phyloP scores from a whole-genome alignment of 441 rosid genomes.

The Jatropha multifida region DNA sequence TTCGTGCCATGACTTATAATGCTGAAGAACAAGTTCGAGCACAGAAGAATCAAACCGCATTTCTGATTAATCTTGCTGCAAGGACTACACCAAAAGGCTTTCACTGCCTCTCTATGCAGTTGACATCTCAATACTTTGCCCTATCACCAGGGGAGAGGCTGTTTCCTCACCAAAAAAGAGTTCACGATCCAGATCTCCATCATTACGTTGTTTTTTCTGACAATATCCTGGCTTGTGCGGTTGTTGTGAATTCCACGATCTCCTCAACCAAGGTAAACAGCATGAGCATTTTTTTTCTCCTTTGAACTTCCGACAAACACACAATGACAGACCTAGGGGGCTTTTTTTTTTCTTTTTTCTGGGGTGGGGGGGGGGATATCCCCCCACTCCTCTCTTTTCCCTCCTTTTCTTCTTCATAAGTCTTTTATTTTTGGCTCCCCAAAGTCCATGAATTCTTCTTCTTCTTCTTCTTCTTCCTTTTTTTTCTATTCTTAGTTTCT shows the following conservation, averaged over 20 bases:
- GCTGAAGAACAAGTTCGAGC: slow-evolving; percentile 71
- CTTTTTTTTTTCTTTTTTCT: too few relatives aligned
- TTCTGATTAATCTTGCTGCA: slow-evolving; percentile 78
- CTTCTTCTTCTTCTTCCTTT: too few relatives aligned
- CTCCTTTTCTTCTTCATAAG: too few relatives aligned
- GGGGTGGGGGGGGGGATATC: too few relatives aligned
- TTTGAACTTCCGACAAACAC: background rate
- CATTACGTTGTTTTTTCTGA: slow-evolving; percentile 88
- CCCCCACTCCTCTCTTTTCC: too few relatives aligned
- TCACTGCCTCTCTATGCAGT: slow-evolving; percentile 87
- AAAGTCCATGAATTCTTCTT: too few relatives aligned
- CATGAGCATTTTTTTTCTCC: slow-evolving; percentile 1
- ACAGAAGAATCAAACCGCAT: slow-evolving; percentile 61
- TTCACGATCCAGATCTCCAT: slow-evolving; percentile 50
- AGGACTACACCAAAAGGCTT: slow-evolving; percentile 87
- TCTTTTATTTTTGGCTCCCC: too few relatives aligned
- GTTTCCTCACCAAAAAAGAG: slow-evolving; percentile 59
- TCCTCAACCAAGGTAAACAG: slow-evolving; percentile 66
- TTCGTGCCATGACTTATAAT: slow-evolving; percentile 69
- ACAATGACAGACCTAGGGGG: too few relatives aligned
- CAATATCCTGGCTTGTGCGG: slow-evolving; percentile 81
- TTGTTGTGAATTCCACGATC: slow-evolving; percentile 80
- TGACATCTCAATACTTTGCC: slow-evolving; percentile 79
- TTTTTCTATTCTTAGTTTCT: too few relatives aligned
- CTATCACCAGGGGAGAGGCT: slow-evolving; percentile 65